Base-by-base conservation (phyloP, 805 yeast species). In the Suhomyces vadensis region DNA sequence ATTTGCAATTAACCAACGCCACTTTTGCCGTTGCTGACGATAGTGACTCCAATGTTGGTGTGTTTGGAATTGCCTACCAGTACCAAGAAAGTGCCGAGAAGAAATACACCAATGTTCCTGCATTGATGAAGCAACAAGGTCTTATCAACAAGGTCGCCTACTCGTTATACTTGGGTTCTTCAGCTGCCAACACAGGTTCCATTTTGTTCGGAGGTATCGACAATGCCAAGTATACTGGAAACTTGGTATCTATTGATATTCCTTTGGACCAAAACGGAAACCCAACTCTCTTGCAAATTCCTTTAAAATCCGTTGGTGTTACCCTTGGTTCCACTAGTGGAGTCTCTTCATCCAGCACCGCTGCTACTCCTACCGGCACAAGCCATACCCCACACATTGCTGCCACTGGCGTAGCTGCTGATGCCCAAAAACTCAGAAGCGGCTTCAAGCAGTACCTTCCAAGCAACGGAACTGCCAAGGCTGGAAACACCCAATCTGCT, bases 171-270 rank as follows among this genome's bases (percentile, higher is more conserved):
- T 69, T 87, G 60, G 76, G 81, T 52, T 63, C 65, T 3, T 52
- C 58, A 16, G 62, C 63, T 14, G 65, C 78, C 0, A 37, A 54
- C 4, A 48, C 67, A 1, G 91, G 89, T 5, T 63, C 73, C n/a
- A 68, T 85, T 16, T 60, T 85, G 39, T 86, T 86, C 67, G 92
- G 94, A 38, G 94, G 83, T 23, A 74, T 82, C 21, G 92, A 85
- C 55, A 77, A 75, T 47, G 73, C 78, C 29, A 84, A 83, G 62
- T 83, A 78, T 58, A 42, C 63, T 0, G 90, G 89, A 16, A 58
- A 54, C 3, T 55, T 74, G 49, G 52, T 50, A 17, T 52, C 65
- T 1, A 50, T 71, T 38, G 67, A 64, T 2, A 48, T 73, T 13
- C 52, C 31, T 10, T 25, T 21, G 25, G 39, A 35, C 25, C 14